These are phyloP conservation scores for Myriosclerotinia scirpicola DNA, from an alignment of 2,329 filamentous ascomycete genomes.

Conservation along the genomic window DNA sequence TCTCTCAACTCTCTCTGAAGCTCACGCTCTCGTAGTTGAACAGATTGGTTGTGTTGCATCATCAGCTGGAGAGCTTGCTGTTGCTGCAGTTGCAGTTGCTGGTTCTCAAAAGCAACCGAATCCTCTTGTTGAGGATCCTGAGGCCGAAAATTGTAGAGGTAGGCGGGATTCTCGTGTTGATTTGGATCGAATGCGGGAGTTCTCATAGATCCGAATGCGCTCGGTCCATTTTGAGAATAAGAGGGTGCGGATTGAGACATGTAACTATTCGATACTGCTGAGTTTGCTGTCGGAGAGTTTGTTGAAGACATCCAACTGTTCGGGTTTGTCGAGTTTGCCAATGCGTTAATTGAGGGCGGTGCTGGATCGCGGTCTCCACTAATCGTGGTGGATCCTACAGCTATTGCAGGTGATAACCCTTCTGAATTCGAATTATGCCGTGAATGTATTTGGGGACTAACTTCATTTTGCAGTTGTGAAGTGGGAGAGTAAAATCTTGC, in stretches of 20 bases:
- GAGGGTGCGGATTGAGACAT: background rate
- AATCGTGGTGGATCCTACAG: slow-evolving; percentile 3
- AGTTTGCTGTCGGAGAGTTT: background rate
- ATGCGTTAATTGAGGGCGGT: background rate
- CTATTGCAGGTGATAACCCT: slow-evolving; percentile 16
- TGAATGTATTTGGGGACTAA: background rate
- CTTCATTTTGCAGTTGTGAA: slow-evolving; percentile 8
- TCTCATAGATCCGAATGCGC: background rate
- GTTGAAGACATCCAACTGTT: background rate
- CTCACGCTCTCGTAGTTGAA: background rate
- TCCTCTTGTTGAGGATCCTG: background rate
- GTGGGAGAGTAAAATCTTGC: slow-evolving; percentile 27
- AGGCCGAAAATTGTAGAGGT: slow-evolving; percentile 1
- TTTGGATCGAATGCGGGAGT: background rate
- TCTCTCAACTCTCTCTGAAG: background rate
- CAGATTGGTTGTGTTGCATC: too few species aligned
- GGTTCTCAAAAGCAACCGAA: background rate
- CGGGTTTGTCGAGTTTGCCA: background rate
- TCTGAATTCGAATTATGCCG: slow-evolving; percentile 10
- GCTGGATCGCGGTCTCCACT: slow-evolving; percentile 4
- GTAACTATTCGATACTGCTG: background rate
- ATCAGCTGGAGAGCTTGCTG: background rate
- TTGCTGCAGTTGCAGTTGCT: background rate
- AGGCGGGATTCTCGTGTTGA: background rate
- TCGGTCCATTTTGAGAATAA: slow-evolving; percentile 2